Percentiles rank a stretch among this genome's conserved stretches.
Conservation (phyloP, 1,139 yeast species). For the Pichia sp. region DNA sequence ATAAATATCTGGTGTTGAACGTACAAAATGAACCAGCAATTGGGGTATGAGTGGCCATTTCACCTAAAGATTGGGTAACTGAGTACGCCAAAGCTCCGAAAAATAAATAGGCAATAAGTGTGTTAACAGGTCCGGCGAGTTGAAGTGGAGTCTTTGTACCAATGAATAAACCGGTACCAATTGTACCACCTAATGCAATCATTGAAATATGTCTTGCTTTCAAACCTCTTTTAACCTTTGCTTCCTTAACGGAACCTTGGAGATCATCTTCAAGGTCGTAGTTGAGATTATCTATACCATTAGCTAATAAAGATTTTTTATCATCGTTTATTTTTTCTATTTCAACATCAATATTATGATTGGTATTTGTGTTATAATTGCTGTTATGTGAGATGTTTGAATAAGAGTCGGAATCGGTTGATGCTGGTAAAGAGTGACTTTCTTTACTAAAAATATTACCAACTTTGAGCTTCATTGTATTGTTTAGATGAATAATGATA, state of each 20-base stretch:
- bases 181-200: constrained; percentile 67
- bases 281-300: background rate
- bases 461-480: background rate
- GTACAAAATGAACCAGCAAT: constrained; percentile 62
- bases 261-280: constrained; percentile 3
- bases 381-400: background rate
- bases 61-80: constrained; percentile 68
- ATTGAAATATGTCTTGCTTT: constrained; percentile 58
- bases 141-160: constrained; percentile 47
- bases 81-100: constrained; percentile 61
- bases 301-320: background rate
- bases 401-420: background rate
- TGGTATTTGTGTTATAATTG: background rate
- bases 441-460: background rate
- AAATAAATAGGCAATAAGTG: constrained; percentile 57
- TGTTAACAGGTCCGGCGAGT: constrained; percentile 60
- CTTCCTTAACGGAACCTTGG: constrained; percentile 17
- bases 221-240: constrained; percentile 34
- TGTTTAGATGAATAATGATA: too few species aligned
- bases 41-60: constrained; percentile 74
- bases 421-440: background rate
- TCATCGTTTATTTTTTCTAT: constrained; percentile 8
- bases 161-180: constrained; percentile 66
- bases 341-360: background rate
- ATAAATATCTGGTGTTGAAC: constrained; percentile 53